phyloP scores from a whole-genome alignment of 257 asterid genomes.

The Perilla frutescens region DNA sequence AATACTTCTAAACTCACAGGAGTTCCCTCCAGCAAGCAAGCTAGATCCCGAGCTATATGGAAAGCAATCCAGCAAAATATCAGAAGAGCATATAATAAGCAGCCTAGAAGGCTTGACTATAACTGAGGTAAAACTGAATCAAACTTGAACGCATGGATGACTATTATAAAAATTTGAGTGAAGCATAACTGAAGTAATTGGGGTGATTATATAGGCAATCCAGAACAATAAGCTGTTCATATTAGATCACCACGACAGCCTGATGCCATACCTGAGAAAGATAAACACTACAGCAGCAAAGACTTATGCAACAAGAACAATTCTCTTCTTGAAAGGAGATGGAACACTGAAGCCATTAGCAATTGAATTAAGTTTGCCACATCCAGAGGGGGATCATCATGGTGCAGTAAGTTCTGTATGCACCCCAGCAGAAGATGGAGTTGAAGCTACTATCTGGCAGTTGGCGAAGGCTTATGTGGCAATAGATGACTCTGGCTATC shows the following conservation, averaged over 20 bases:
- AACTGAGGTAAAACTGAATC: conserved; percentile 49
- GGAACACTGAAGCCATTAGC: conserved; percentile 75
- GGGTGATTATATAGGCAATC: conserved; percentile 54
- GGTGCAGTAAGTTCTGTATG: conserved; percentile 64
- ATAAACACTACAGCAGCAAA: conserved; percentile 60
- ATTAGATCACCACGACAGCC: conserved; percentile 68
- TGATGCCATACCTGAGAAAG: conserved; percentile 69
- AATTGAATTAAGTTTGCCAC: conserved; percentile 83
- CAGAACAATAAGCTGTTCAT: conserved; percentile 53
- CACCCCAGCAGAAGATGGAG: conserved; percentile 69
- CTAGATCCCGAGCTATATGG: conserved; percentile 62
- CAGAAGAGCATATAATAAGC: conserved; percentile 51
- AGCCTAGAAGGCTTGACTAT: conserved; percentile 58
- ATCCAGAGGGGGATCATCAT: conserved; percentile 56
- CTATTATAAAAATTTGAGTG: background rate
- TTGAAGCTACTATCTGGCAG: conserved; percentile 65
- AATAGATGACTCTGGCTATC: conserved; percentile 74
- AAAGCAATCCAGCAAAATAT: conserved; percentile 59
- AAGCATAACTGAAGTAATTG: conserved; percentile 15
- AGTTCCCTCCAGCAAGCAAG: conserved; percentile 75
- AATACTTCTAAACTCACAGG: conserved; percentile 45
- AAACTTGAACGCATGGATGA: conserved; percentile 8
- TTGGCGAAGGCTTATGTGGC: conserved; percentile 83
- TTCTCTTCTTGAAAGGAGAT: conserved; percentile 63
- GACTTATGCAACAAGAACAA: conserved; percentile 76